phyloP scores from a whole-genome alignment of 2,329 filamentous ascomycete genomes.

The Fusarium algeriense region DNA sequence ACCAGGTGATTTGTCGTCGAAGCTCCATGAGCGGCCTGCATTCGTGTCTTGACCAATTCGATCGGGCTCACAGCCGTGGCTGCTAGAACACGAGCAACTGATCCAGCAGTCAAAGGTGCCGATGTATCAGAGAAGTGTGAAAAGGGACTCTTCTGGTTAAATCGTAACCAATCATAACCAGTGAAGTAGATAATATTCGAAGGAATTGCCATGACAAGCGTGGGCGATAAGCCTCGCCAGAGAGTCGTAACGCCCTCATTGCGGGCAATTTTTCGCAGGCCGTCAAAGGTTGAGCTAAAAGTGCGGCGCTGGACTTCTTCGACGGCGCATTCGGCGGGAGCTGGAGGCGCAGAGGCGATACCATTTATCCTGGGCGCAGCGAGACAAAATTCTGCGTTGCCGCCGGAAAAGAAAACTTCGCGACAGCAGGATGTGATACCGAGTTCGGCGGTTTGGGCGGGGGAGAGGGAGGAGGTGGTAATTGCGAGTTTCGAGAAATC shows the following conservation, averaged over 20 bases:
- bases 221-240: slow-evolving; percentile 95
- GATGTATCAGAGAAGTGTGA: slow-evolving; percentile 74
- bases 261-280: slow-evolving; percentile 90
- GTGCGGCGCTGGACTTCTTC: slow-evolving; percentile 86
- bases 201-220: slow-evolving; percentile 91
- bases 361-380: slow-evolving; percentile 70
- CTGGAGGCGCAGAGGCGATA: slow-evolving; percentile 59
- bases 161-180: slow-evolving; percentile 94
- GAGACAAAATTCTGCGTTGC: slow-evolving; percentile 83
- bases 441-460: slow-evolving; percentile 81
- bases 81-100: slow-evolving; percentile 81
- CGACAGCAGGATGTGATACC: slow-evolving; percentile 95
- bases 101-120: slow-evolving; percentile 83
- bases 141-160: slow-evolving; percentile 79
- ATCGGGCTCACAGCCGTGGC: slow-evolving; percentile 89
- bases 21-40: slow-evolving; percentile 79
- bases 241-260: slow-evolving; percentile 89
- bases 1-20: slow-evolving; percentile 77
- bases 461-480: slow-evolving; percentile 69
- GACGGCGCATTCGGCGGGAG: slow-evolving; percentile 80
- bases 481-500: slow-evolving; percentile 69
- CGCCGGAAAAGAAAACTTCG: slow-evolving; percentile 96
- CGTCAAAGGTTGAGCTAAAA: slow-evolving; percentile 92
- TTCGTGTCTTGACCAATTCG: slow-evolving; percentile 91
- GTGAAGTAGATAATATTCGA: slow-evolving; percentile 99